Base-by-base conservation (phyloP, 2,329 filamentous ascomycete species). In the Parascedosporium putredinis region DNA sequence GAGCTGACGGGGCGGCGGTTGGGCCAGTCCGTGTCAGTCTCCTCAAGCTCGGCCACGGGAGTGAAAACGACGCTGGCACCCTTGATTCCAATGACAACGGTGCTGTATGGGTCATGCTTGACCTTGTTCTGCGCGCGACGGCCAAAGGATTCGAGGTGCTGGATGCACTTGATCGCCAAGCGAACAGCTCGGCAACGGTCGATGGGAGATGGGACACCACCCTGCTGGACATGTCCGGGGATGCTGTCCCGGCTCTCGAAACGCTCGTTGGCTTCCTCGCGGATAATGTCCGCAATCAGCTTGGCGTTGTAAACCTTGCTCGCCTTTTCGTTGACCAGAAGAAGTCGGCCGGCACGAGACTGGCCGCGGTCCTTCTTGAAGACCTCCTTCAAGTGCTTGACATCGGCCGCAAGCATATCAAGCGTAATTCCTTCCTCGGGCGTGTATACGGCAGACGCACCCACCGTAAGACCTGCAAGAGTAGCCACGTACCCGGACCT, bases 251-350 rank as follows among this genome's bases (percentile, higher is more conserved):
- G 83, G 43, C 87, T 86, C 67, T 98, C 93, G 62, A 98, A 98
- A 14, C 89, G 83, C 55, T 89, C 89, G 58, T 87, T 84, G 7
- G 89, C 87, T 66, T 97, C 93, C 57, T 95, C 89, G 52, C 86
- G 86, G 69, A 98, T 95, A 68, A 97, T 96, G 62, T 91, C 85
- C 29, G 91, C 90, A 60, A 98, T 91, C 51, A 96, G 79, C 66
- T 95, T 89, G 16, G 93, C 95, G 46, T 78, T 87, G 74, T 96
- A 97, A 14, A 90, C 90, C 59, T 78, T 82, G 60, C 87, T 94
- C 5, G 93, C 86, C 67, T 89, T 90, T 67, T 98, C 93, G 67
- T 97, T 97, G 64, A 95, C 82, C n/a, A 98, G 80, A 55, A 98
- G 94, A 54, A 97, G 78, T 57, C 95, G 91, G 31, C 93, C 93